Base-by-base conservation (phyloP, 225 moss, liverwort and hornwort species). In the Polytrichum commune region DNA sequence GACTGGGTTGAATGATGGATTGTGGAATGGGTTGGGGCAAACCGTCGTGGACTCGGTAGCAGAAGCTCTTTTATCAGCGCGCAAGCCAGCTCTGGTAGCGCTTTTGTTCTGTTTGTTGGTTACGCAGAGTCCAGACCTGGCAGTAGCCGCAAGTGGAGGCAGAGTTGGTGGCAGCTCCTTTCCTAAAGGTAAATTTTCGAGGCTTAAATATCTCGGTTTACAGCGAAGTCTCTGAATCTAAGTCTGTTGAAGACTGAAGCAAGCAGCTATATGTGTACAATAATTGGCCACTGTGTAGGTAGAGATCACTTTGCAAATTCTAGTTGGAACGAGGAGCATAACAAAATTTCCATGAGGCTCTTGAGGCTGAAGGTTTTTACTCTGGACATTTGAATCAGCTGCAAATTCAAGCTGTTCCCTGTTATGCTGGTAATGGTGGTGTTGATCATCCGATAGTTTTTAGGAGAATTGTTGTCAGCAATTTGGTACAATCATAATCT, bases 81-180 rank as follows among this genome's bases (percentile, higher is more conserved):
- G 75, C 32, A 79, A 84, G 74, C 87, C 87, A 54, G 84, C 84
- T 63, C 72, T 84, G 81, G 74, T 84, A 60, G 87, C 79, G 62
- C 72, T 81, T 55, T 69, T 87, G 6, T 78, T 77, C 60, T 84
- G 72, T 69, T 70, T 86, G 80, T 67, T 87, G 70, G 80, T 81
- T 29, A 78, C 79, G 18, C 81, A 81, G 64, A 69, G 66, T 30
- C 79, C 87, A 53, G 79, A 81, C 69, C 73, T 84, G 74, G 83
- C 87, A 29, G 25, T 70, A 16, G 87, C 87, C 23, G 81, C 87
- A 16, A 79, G 76, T 8, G 87, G 87, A 71, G 87, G 84, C 74
- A 63, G 87, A 79, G 81, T 87, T 27, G 87, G 87, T 35, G 87
- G 87, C 69, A 87, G 54, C 22, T 67, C 87, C 5, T 87, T 87